phyloP scores from a whole-genome alignment of 1,284 basidiomycete species.

The Fistulinella cinereoalba region DNA sequence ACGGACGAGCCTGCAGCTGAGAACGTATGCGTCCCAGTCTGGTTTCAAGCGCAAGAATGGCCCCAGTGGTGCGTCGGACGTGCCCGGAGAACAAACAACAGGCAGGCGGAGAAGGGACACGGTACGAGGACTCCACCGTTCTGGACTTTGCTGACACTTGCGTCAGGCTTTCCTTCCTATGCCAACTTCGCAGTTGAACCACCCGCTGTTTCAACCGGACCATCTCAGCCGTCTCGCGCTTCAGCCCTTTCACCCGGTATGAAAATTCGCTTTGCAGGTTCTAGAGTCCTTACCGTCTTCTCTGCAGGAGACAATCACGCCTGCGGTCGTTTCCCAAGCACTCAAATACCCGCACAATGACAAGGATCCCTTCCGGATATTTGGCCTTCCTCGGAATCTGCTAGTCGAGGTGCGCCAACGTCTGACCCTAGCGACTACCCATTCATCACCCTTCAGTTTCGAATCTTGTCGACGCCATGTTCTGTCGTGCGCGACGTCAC shows the following conservation, averaged over 20 bases:
- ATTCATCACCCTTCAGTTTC: slow-evolving; percentile 46
- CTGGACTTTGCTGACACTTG: not conserved
- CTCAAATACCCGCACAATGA: slow-evolving; percentile 36
- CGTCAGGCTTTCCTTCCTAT: slow-evolving; percentile 32
- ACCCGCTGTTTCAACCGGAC: slow-evolving; percentile 54
- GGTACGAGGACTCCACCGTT: slow-evolving; percentile 6
- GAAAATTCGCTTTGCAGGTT: not conserved
- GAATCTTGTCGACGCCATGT: slow-evolving; percentile 59
- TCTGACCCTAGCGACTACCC: not conserved
- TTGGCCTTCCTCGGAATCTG: slow-evolving; percentile 64
- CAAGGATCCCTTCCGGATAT: slow-evolving; percentile 53
- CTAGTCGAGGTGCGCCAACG: slow-evolving; percentile 57
- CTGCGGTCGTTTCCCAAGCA: slow-evolving; percentile 28
- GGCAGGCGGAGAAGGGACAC: slow-evolving; percentile 28
- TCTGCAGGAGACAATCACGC: slow-evolving; percentile 30
- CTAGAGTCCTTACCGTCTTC: not conserved
- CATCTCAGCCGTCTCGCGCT: slow-evolving; percentile 59
- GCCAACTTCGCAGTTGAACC: slow-evolving; percentile 43
- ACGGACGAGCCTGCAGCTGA: slow-evolving; percentile 4
- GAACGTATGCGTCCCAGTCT: slow-evolving; percentile 23
- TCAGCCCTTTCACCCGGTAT: slow-evolving; percentile 23
- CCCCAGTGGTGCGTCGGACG: slow-evolving; percentile 11
- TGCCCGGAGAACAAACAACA: slow-evolving; percentile 20
- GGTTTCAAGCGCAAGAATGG: slow-evolving; percentile 26
- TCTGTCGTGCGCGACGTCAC: slow-evolving; percentile 68